A percentile compares a stretch with the other conserved stretches of the same genome.
These are phyloP conservation scores for Trichoderma semiorbis DNA, from an alignment of 2,329 filamentous ascomycete genomes.

Conservation along the genomic window DNA sequence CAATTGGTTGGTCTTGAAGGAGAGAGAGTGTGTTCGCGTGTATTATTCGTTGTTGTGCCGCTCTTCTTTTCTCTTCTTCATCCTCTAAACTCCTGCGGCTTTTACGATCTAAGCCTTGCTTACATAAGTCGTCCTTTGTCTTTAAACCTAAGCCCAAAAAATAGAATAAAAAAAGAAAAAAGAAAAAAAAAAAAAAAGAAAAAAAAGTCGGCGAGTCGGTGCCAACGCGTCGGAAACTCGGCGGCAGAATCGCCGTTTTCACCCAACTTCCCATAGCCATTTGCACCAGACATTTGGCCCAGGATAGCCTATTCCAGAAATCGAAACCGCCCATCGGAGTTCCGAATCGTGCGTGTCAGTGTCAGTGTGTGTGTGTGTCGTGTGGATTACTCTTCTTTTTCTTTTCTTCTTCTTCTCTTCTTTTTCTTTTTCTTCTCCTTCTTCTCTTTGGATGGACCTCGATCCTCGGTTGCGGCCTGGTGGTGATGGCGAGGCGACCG, in stretches of 20 bases:
- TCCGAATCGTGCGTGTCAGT: background rate
- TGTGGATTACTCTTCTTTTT: background rate
- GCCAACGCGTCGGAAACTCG: conserved; percentile 27
- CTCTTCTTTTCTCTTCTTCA: too few species aligned
- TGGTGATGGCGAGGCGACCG: conserved; percentile 23
- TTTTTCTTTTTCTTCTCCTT: background rate
- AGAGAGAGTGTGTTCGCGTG: background rate
- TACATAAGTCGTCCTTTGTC: background rate
- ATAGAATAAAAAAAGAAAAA: background rate
- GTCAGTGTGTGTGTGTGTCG: background rate
- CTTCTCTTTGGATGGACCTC: conserved; percentile 29
- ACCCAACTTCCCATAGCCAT: conserved; percentile 17
- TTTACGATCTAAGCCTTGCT: background rate
- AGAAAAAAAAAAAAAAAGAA: background rate
- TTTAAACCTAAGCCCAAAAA: background rate
- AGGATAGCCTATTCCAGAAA: background rate
- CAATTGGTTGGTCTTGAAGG: background rate
- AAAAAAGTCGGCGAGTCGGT: conserved; percentile 17
- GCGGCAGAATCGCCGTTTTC: conserved; percentile 29
- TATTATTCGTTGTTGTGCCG: too few species aligned
- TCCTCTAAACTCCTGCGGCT: background rate
- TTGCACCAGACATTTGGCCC: background rate
- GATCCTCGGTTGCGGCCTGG: conserved; percentile 31
- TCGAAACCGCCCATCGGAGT: background rate
- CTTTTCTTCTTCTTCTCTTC: background rate